Evolutionary conservation across 108 stramenopile genomes (phyloP).

Genomic region (Cyclotella atomus): DNA sequence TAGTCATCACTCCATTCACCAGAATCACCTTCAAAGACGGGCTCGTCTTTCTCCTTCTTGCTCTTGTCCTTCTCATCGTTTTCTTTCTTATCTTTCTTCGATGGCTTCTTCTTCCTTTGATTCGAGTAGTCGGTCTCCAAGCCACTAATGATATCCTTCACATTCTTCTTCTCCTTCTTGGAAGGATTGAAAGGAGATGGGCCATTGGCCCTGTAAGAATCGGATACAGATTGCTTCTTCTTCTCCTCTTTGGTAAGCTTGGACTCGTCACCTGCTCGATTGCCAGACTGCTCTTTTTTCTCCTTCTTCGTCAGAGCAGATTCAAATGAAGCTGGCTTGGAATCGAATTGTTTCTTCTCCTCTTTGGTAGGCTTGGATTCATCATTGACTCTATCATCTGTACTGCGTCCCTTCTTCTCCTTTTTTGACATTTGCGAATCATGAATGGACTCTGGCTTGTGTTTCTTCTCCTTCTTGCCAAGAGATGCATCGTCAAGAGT

Average conservation of each 20-base stretch:
- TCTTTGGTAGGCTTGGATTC: neutral
- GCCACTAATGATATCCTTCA: neutral
- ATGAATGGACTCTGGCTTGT: neutral
- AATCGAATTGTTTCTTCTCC: neutral
- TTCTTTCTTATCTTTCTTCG: neutral
- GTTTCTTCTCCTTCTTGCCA: too few species aligned
- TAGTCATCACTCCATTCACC: neutral
- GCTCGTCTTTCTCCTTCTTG: neutral
- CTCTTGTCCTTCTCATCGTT: neutral
- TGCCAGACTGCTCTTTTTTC: neutral
- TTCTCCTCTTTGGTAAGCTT: neutral
- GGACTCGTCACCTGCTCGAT: neutral
- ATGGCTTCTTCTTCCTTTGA: neutral
- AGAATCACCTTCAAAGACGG: neutral
- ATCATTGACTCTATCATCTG: neutral
- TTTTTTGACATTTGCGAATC: neutral
- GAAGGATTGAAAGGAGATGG: neutral
- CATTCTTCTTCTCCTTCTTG: neutral
- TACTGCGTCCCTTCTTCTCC: neutral
- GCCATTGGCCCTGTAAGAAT: neutral
- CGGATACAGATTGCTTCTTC: neutral
- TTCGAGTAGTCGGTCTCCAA: too few species aligned
- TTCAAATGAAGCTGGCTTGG: neutral
- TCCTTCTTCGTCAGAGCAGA: neutral
- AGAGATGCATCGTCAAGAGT: neutral